Percentiles rank a stretch among this genome's conserved stretches.
Evolutionary conservation across 768 basidiomycete species (phyloP).

Genomic region (Coprinellus micaceus): DNA sequence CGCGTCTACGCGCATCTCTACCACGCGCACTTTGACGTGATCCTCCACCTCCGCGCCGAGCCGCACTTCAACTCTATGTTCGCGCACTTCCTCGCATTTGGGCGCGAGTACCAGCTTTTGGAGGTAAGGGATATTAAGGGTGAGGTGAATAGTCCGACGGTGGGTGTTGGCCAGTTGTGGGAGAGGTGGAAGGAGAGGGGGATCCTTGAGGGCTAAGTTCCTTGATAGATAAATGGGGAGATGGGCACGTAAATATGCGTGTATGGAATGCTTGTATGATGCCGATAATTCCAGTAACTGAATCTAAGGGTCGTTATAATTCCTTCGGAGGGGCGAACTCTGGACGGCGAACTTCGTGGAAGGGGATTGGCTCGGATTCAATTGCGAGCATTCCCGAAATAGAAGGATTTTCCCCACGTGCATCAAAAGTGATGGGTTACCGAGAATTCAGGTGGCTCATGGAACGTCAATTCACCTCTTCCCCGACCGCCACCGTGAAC

Average conservation of each 20-base stretch:
- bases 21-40: slow-evolving; percentile 88
- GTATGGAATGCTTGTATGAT: too few species aligned
- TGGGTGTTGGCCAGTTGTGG: slow-evolving; percentile 78
- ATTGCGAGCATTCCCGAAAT: background rate
- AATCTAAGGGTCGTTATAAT: too few species aligned
- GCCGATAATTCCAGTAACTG: too few species aligned
- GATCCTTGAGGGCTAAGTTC: slow-evolving; percentile 52
- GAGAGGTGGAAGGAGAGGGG: slow-evolving; percentile 93
- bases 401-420: background rate
- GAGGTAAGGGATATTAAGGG: slow-evolving; percentile 90
- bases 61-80: slow-evolving; percentile 97
- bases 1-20: slow-evolving; percentile 98
- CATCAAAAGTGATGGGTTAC: background rate
- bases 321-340: too few species aligned
- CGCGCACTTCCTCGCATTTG: slow-evolving; percentile 96
- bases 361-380: too few species aligned
- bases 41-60: slow-evolving; percentile 92
- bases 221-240: too few species aligned
- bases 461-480: too few species aligned
- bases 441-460: too few species aligned
- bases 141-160: slow-evolving; percentile 45
- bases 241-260: too few species aligned
- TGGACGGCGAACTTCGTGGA: too few species aligned
- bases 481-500: background rate
- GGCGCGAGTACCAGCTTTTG: slow-evolving; percentile 88